A percentile compares a stretch with the other conserved stretches of the same genome.
Conservation (phyloP, 108 stramenopile genomes). For the Parmales sp. region DNA sequence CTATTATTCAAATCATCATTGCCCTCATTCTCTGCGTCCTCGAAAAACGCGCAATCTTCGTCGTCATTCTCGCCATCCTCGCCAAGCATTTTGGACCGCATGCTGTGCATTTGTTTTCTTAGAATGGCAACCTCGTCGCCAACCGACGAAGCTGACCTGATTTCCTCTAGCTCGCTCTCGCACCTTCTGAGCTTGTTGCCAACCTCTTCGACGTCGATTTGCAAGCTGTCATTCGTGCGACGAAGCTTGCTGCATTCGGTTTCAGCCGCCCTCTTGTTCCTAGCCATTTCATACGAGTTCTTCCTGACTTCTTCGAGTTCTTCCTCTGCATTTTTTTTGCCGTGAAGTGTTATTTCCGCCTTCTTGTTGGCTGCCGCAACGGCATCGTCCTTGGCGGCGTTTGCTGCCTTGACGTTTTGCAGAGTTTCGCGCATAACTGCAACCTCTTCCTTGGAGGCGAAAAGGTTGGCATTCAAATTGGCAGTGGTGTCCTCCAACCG, state of each 20-base stretch:
- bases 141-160: not conserved
- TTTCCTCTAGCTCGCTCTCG: not conserved
- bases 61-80: not conserved
- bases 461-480: not conserved
- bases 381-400: not conserved
- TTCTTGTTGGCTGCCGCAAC: not conserved
- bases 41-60: not conserved
- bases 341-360: not conserved
- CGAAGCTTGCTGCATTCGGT: not conserved
- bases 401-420: not conserved
- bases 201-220: not conserved
- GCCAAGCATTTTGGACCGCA: not conserved
- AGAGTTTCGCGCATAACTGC: not conserved
- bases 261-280: not conserved
- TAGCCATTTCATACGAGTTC: not conserved
- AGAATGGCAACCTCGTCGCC: not conserved
- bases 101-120: not conserved
- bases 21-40: not conserved
- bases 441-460: not conserved
- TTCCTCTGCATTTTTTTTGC: not conserved
- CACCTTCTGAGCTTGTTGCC: not conserved
- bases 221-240: not conserved
- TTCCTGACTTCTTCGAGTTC: not conserved
- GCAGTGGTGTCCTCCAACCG: not conserved
- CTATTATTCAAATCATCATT: not conserved